These are phyloP conservation scores for Mytilinidion resinicola DNA, from an alignment of 495 filamentous ascomycete species.

Conservation along the genomic window DNA sequence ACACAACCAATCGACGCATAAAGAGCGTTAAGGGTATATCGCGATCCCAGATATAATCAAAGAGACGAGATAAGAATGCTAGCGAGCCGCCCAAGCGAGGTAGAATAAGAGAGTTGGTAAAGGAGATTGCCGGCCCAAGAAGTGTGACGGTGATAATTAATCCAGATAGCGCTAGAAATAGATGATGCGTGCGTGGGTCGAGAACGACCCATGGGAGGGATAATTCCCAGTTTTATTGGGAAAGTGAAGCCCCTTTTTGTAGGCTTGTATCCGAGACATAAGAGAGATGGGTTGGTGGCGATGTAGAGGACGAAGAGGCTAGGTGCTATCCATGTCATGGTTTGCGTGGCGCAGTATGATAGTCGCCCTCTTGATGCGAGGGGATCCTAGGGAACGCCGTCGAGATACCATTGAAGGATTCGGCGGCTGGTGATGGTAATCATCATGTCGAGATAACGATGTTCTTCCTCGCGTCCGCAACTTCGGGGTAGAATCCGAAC, in stretches of 20 bases:
- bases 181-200: background rate
- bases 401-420: background rate
- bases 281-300: too few relatives aligned
- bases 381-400: background rate
- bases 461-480: slow-evolving; percentile 43
- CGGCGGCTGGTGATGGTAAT: background rate
- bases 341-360: background rate
- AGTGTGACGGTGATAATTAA: background rate
- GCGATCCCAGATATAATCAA: background rate
- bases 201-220: background rate
- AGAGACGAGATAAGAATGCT: background rate
- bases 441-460: slow-evolving; percentile 15
- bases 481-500: slow-evolving; percentile 74
- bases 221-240: background rate
- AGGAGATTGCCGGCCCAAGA: background rate
- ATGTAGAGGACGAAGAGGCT: too few relatives aligned
- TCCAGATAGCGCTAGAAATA: background rate
- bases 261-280: too few relatives aligned
- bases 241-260: background rate
- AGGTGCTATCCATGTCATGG: background rate
- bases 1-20: background rate
- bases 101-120: background rate
- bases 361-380: background rate
- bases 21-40: slow-evolving; percentile 21
- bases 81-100: background rate